Conservation (phyloP, 2,329 filamentous ascomycete species). For the Trichoderma asperellum region DNA sequence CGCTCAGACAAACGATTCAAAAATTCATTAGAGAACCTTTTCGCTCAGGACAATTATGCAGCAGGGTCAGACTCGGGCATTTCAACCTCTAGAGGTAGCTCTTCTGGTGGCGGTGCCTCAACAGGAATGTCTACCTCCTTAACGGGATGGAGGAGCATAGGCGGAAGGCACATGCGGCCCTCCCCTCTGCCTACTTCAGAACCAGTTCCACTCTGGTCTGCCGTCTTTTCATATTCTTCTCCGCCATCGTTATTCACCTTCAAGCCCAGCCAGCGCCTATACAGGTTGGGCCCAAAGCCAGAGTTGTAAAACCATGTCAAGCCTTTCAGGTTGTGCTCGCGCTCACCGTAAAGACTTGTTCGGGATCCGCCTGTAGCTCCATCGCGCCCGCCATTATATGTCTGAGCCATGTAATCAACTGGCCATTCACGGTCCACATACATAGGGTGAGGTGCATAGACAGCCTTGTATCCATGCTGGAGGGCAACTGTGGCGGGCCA, state of each 20-base stretch:
- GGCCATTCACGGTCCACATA: constrained; percentile 90
- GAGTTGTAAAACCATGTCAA: constrained; percentile 93
- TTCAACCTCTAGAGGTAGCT: constrained; percentile 45
- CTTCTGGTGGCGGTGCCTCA: constrained; percentile 56
- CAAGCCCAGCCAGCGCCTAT: constrained; percentile 83
- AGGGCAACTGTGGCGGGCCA: constrained; percentile 87
- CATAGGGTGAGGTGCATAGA: constrained; percentile 86
- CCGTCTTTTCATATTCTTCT: constrained; percentile 71
- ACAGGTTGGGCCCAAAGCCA: constrained; percentile 79
- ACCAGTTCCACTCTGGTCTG: constrained; percentile 56
- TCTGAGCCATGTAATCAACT: constrained; percentile 71
- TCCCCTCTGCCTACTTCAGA: constrained; percentile 63
- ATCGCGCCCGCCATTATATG: constrained; percentile 79
- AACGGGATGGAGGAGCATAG: constrained; percentile 86
- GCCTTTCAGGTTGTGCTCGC: constrained; percentile 86
- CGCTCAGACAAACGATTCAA: constrained; percentile 3
- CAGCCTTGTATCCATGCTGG: constrained; percentile 90
- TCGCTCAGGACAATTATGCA: constrained; percentile 34
- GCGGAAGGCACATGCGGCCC: constrained; percentile 87
- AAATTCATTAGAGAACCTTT: neutral
- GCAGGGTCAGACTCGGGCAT: constrained; percentile 52
- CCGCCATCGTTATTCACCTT: constrained; percentile 78
- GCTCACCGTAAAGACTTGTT: constrained; percentile 76
- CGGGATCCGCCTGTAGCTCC: constrained; percentile 74
- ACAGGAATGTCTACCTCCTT: constrained; percentile 74